These are phyloP conservation scores for Candida taoyuanica DNA, from an alignment of 805 yeast genomes.

Conservation along the genomic window DNA sequence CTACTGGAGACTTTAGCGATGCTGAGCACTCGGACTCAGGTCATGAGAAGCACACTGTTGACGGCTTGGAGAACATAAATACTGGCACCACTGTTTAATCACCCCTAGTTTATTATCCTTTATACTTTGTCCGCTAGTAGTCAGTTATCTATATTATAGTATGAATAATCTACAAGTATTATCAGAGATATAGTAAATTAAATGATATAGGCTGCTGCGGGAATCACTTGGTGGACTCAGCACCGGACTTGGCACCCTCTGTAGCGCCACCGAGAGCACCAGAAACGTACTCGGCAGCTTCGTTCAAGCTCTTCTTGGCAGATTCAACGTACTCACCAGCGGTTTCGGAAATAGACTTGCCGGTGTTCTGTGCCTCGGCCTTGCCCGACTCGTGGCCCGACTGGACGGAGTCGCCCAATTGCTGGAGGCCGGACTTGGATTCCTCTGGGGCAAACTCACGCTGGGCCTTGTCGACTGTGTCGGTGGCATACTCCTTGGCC, in stretches of 20 bases:
- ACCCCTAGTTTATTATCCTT: no score
- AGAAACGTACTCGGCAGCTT: conserved; percentile 43
- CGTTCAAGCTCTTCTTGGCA: conserved; percentile 48
- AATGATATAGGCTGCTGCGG: no score
- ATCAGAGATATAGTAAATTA: no score
- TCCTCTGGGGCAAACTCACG: conserved; percentile 56
- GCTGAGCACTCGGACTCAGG: conserved; percentile 1
- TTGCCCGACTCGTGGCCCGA: conserved; percentile 50
- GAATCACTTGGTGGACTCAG: conserved; percentile 9
- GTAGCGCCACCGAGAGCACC: conserved; percentile 53
- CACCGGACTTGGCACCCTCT: conserved; percentile 39
- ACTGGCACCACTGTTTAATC: conserved; percentile 7
- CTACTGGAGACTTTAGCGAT: conserved; percentile 5
- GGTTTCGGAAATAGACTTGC: conserved; percentile 45
- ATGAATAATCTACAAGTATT: no score
- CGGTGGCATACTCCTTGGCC: conserved; percentile 68
- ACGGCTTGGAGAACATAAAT: conserved; percentile 3
- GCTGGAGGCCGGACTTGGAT: conserved; percentile 67
- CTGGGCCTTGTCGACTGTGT: conserved; percentile 60
- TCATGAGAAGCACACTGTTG: conserved; percentile 3
- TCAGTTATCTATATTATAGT: not conserved
- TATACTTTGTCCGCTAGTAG: no score
- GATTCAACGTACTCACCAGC: conserved; percentile 55
- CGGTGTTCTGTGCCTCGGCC: conserved; percentile 12
- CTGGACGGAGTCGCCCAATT: conserved; percentile 56